Percentiles rank a stretch among this genome's conserved stretches.
Conservation (phyloP, 257 asterid genomes). For the Solanum lycopersicoides region DNA sequence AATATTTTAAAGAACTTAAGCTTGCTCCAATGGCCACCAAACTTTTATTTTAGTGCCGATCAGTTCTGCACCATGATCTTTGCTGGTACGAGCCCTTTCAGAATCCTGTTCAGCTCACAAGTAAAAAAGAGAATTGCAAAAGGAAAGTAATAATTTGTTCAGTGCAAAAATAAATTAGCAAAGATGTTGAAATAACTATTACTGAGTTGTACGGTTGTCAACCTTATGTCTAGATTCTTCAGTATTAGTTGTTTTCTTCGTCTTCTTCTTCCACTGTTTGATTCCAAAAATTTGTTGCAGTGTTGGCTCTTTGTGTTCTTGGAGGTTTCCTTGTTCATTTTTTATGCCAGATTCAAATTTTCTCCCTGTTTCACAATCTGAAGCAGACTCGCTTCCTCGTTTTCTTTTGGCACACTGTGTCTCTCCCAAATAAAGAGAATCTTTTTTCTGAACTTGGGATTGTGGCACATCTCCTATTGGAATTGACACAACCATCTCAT, state of each 20-base stretch:
- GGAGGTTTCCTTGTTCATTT: constrained; percentile 12
- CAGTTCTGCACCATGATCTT: constrained; percentile 29
- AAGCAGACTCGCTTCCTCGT: background rate
- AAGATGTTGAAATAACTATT: background rate
- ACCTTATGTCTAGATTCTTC: constrained; percentile 2
- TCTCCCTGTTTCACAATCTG: background rate
- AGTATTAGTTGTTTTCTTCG: background rate
- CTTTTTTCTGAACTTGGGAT: no score
- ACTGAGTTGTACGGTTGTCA: background rate
- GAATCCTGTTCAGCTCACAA: background rate
- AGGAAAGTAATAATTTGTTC: background rate
- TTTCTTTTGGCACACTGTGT: background rate
- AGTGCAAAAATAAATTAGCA: background rate
- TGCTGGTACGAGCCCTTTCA: no score
- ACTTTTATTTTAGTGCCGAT: constrained; percentile 38
- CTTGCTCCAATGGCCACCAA: constrained; percentile 36
- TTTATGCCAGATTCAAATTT: background rate
- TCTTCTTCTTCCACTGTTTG: background rate
- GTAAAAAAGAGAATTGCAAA: background rate
- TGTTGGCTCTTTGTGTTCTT: constrained; percentile 2
- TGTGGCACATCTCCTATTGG: background rate
- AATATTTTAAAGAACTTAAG: constrained; percentile 18
- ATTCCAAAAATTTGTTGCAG: constrained; percentile 1
- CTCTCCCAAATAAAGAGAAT: background rate
- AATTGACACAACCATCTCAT: background rate